Conservation (phyloP, 352 stramenopile species). For the Blastocystis hominis region DNA sequence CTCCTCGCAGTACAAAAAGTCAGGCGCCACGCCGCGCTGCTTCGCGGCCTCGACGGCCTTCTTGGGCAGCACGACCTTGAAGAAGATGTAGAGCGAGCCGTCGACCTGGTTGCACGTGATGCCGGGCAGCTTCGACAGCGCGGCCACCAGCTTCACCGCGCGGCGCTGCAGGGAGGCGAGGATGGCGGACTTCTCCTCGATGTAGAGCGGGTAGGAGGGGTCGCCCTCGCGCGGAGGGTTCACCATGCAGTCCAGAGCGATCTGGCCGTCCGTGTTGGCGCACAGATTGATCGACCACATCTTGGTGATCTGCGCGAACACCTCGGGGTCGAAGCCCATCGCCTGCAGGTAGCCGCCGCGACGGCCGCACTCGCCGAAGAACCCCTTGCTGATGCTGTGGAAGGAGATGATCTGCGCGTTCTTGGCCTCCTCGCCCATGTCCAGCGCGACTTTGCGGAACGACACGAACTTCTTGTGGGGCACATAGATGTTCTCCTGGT, state of each 20-base stretch:
- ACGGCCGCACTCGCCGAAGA: constrained; percentile 92
- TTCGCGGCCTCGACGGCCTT: constrained; percentile 66
- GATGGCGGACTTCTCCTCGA: constrained; percentile 78
- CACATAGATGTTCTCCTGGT: constrained; percentile 97
- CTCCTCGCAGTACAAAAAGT: constrained; percentile 89
- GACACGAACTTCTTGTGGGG: constrained; percentile 81
- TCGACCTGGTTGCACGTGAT: constrained; percentile 89
- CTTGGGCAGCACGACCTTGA: constrained; percentile 76
- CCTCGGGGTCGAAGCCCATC: constrained; percentile 78
- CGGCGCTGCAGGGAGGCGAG: constrained; percentile 82
- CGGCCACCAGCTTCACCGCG: constrained; percentile 78
- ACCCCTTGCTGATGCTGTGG: constrained; percentile 94
- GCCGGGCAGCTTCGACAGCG: constrained; percentile 85
- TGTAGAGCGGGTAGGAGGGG: constrained; percentile 76
- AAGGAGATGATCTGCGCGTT: constrained; percentile 91
- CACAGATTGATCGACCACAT: constrained; percentile 89
- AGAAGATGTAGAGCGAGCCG: constrained; percentile 96
- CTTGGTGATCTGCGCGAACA: constrained; percentile 91
- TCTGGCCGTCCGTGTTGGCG: constrained; percentile 87
- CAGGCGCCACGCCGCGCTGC: constrained; percentile 70
- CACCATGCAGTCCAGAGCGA: constrained; percentile 93
- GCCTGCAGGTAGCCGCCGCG: constrained; percentile 91
- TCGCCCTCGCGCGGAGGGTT: constrained; percentile 79
- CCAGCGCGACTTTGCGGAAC: constrained; percentile 83
- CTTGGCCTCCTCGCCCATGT: constrained; percentile 72